These are phyloP conservation scores for Didymella keratinophila DNA, from an alignment of 2,329 filamentous ascomycete species.

Conservation along the genomic window DNA sequence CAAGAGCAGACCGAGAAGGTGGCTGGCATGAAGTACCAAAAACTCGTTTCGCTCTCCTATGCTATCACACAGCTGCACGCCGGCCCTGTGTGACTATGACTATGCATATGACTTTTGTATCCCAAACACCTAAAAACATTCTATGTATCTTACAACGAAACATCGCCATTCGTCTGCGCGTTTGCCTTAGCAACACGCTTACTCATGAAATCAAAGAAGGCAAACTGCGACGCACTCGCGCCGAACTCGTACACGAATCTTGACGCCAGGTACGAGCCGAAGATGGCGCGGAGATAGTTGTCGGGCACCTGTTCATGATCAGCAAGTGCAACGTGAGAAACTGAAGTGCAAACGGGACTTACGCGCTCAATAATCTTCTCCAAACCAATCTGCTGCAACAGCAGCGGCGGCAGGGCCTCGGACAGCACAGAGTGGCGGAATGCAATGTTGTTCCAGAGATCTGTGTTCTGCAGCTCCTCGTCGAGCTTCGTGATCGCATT, in stretches of 20 bases:
- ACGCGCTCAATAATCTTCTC: conserved; percentile 84
- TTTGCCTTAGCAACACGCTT: conserved; percentile 54
- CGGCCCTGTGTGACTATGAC: not conserved
- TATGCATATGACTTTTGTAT: not conserved
- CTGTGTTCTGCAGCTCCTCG: conserved; percentile 92
- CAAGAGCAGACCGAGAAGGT: too few relatives aligned
- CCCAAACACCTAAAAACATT: not conserved
- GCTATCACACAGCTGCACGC: not conserved
- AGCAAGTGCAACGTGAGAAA: too few relatives aligned
- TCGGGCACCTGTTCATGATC: conserved; percentile 70
- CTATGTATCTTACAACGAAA: not conserved
- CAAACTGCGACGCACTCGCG: conserved; percentile 91
- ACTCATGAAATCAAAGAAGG: conserved; percentile 90
- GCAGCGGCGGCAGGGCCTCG: conserved; percentile 84
- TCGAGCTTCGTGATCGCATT: conserved; percentile 95
- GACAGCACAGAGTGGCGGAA: conserved; percentile 80
- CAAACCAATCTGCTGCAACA: conserved; percentile 89
- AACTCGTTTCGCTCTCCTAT: not conserved
- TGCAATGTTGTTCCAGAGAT: conserved; percentile 84
- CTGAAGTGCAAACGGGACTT: conserved; percentile 47
- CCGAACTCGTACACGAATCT: conserved; percentile 97
- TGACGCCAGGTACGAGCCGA: conserved; percentile 92
- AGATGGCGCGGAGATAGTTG: conserved; percentile 91
- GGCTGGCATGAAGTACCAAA: not conserved
- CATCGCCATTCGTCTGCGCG: conserved; percentile 7